These are phyloP conservation scores for Trifolium dubium DNA, from an alignment of 306 rosid species.

Conservation along the genomic window DNA sequence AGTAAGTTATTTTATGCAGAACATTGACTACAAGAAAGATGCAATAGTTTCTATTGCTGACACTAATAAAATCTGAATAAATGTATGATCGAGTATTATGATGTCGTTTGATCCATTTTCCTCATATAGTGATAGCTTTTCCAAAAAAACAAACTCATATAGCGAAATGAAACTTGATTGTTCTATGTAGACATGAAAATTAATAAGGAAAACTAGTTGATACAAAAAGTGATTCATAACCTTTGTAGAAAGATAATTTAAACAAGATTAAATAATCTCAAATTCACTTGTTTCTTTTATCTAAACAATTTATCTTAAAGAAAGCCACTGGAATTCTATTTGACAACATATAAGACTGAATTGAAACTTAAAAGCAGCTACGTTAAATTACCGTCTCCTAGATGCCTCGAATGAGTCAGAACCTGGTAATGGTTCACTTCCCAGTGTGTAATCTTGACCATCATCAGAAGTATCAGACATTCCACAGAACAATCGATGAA, in stretches of 20 bases:
- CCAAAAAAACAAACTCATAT: too few species aligned
- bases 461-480: conserved; percentile 54
- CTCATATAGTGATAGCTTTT: too few species aligned
- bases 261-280: background rate
- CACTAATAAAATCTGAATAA: too few species aligned
- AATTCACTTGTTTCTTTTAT: too few species aligned
- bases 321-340: too few species aligned
- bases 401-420: background rate
- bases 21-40: background rate
- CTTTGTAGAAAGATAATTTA: background rate
- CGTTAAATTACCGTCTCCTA: background rate
- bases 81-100: too few species aligned
- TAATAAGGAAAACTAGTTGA: too few species aligned
- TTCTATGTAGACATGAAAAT: too few species aligned
- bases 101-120: too few species aligned
- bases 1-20: background rate
- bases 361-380: background rate
- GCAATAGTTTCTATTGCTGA: background rate
- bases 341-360: background rate
- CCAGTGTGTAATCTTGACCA: background rate
- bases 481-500: conserved; percentile 87
- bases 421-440: background rate
- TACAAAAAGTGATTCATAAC: too few species aligned
- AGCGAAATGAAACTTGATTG: background rate
- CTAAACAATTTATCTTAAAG: too few species aligned